A percentile compares a stretch with the other conserved stretches of the same genome.
Evolutionary conservation across 805 yeast species (phyloP).

Genomic region (Pichia heedii): DNA sequence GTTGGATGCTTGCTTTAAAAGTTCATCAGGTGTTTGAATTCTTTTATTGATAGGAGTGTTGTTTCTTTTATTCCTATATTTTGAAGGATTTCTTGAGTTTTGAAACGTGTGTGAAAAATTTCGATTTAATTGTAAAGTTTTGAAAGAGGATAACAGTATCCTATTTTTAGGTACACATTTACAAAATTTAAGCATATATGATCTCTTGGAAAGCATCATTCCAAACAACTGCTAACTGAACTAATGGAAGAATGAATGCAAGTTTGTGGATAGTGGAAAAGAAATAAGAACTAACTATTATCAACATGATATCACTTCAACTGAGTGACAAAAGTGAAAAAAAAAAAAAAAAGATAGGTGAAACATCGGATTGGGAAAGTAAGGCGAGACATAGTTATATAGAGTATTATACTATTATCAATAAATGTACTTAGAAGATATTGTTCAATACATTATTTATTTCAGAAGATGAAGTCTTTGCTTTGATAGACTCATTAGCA

Average conservation of each 20-base stretch:
- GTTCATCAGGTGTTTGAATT: constrained; percentile 27
- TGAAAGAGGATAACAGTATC: too few relatives aligned
- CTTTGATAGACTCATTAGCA: constrained; percentile 41
- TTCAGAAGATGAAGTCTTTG: constrained; percentile 18
- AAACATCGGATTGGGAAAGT: neutral
- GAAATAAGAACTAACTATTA: too few relatives aligned
- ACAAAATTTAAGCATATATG: too few relatives aligned
- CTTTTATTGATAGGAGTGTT: constrained; percentile 2
- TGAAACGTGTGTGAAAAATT: constrained; percentile 4
- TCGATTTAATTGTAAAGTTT: neutral
- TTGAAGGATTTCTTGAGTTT: constrained; percentile 4
- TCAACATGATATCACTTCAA: too few relatives aligned
- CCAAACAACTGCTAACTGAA: too few relatives aligned
- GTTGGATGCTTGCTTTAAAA: constrained; percentile 19
- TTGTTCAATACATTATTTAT: constrained; percentile 42
- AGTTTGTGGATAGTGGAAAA: too few relatives aligned
- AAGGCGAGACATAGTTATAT: too few relatives aligned
- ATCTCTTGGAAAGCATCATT: too few relatives aligned
- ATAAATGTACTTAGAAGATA: constrained; percentile 32
- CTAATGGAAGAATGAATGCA: too few relatives aligned
- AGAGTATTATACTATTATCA: neutral
- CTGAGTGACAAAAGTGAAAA: too few relatives aligned
- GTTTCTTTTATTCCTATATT: constrained; percentile 5
- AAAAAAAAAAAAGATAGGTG: too few relatives aligned
- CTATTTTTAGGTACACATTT: too few relatives aligned